Evolutionary conservation across 106 monocot species (phyloP), one percentile per base, ranked within the genome.

Genomic region (Agapanthus africanus): DNA sequence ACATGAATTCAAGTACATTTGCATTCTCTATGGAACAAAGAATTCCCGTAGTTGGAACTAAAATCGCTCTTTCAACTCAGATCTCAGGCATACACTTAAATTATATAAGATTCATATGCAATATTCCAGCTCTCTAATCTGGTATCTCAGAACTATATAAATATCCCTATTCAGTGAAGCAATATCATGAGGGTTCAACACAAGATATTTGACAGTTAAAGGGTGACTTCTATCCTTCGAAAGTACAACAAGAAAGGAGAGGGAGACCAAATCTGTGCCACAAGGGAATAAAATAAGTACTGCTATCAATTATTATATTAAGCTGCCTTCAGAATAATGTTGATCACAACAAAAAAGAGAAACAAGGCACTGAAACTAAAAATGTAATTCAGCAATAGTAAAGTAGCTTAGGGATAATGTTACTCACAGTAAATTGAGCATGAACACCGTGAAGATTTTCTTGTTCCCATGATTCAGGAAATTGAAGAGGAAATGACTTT

Each of bases 401-500:
- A 28, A 44, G 28, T 42, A 15, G 21, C 26, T 65, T 25, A 25
- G 28, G 41, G 15, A 66, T 66, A 66, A 27, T 28, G 28, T 28
- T 40, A 87, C 92, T 84, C 52, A 97, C 97, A 26, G 89, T 97
- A 80, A 92, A 97, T 41, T 92, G 86, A 54, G 88, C 91, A 79
- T 37, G 57, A 73, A 90, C 78, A 54, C 97, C 87, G 79, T 63
- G 76, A 41, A 97, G 91, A 73, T 81, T 85, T 87, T 89, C 92
- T 89, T 97, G 92, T 33, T 81, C 80, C 91, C 86, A 97, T 73
- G 91, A 69, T 59, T 97, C 86, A 56, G 92, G 92, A 77, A 97
- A 97, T 62, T 78, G 67, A 66, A 97, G 82, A 33, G 70, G 67
- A 83, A 97, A 92, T 57, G 84, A 80, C 68, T 66, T 92, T 63